These are phyloP conservation scores for Nicotiana rustica DNA, from an alignment of 305 asterid genomes.

Conservation along the genomic window DNA sequence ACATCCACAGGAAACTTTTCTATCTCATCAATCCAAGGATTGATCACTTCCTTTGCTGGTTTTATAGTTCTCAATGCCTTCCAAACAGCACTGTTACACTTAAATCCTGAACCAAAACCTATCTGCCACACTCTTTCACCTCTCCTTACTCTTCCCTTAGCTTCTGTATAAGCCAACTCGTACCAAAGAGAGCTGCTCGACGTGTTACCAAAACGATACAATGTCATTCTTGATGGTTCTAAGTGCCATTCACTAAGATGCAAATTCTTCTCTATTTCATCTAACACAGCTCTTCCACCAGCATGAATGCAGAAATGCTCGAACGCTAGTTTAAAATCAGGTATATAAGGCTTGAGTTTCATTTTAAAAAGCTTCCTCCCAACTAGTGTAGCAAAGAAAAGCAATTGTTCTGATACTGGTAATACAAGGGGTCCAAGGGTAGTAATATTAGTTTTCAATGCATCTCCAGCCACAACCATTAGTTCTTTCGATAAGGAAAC, in stretches of 20 bases:
- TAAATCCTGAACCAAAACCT: conserved; percentile 55
- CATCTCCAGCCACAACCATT: conserved; percentile 56
- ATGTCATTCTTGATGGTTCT: conserved; percentile 54
- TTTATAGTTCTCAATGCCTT: conserved; percentile 46
- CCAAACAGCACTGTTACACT: conserved; percentile 56
- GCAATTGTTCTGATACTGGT: conserved; percentile 49
- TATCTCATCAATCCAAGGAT: conserved; percentile 52
- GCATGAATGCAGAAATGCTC: conserved; percentile 58
- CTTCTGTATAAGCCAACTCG: conserved; percentile 52
- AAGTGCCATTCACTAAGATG: conserved; percentile 48
- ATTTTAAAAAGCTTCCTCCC: conserved; percentile 47
- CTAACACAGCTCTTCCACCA: conserved; percentile 55
- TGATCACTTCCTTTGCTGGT: conserved; percentile 38
- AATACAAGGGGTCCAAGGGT: conserved; percentile 52
- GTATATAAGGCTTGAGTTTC: conserved; percentile 51
- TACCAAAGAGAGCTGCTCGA: conserved; percentile 56
- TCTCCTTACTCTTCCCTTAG: conserved; percentile 51
- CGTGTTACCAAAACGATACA: conserved; percentile 53
- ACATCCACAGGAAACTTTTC: conserved; percentile 47
- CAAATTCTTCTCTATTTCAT: conserved; percentile 53
- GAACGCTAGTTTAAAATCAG: conserved; percentile 49
- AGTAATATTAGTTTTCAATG: conserved; percentile 49
- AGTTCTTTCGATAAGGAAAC: conserved; percentile 51
- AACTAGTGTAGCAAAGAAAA: conserved; percentile 46
- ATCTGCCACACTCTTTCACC: conserved; percentile 55